A percentile compares a stretch with the other conserved stretches of the same genome.
Evolutionary conservation across 805 yeast genomes (phyloP).

Genomic region (Candida krabiensis): DNA sequence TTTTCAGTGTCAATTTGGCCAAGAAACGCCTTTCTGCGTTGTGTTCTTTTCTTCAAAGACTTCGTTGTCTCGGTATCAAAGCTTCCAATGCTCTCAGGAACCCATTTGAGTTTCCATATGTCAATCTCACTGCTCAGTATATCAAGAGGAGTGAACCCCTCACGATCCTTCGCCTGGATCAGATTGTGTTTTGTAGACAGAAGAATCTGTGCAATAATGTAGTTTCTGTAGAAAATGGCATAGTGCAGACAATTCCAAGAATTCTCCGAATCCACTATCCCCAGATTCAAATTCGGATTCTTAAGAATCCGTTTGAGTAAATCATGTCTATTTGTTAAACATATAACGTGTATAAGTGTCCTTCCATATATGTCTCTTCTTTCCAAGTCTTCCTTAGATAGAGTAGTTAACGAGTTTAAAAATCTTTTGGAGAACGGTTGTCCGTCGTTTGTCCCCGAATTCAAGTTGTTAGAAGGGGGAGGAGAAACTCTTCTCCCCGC

Average conservation of each 20-base stretch:
- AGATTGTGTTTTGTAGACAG: constrained; percentile 32
- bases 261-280: constrained; percentile 64
- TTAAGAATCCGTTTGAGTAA: constrained; percentile 46
- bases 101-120: constrained; percentile 37
- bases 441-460: constrained; percentile 2
- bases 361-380: constrained; percentile 70
- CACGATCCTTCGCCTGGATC: constrained; percentile 63
- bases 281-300: constrained; percentile 46
- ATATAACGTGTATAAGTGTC: constrained; percentile 55
- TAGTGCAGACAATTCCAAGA: constrained; percentile 83
- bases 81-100: constrained; percentile 27
- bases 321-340: constrained; percentile 49
- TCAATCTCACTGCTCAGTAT: constrained; percentile 48
- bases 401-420: constrained; percentile 20
- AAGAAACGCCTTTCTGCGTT: constrained; percentile 23
- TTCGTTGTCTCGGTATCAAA: neutral
- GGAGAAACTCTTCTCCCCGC: constrained; percentile 10
- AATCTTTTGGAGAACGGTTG: constrained; percentile 16
- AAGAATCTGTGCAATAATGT: constrained; percentile 51
- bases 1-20: neutral
- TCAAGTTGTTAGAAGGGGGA: constrained; percentile 9
- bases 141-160: constrained; percentile 72
- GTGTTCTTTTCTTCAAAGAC: constrained; percentile 26
- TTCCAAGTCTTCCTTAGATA: constrained; percentile 39
- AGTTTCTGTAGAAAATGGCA: constrained; percentile 57